A percentile compares a stretch with the other conserved stretches of the same genome.
Conservation (phyloP, 257 asterid genomes). For the Verbascum thapsus region DNA sequence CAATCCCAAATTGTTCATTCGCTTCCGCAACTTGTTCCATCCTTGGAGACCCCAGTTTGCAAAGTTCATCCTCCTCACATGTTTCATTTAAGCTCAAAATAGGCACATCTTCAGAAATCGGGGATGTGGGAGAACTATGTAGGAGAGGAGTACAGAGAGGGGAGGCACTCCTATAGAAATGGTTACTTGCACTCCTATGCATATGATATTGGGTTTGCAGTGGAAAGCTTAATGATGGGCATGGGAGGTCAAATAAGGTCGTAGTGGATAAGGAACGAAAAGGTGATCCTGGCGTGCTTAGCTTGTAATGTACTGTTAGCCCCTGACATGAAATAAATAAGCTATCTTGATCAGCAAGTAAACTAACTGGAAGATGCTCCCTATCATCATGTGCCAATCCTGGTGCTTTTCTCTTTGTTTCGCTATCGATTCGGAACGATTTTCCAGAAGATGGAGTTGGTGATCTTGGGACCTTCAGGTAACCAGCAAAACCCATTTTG, state of each 20-base stretch:
- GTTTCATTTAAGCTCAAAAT: slow-evolving; percentile 45
- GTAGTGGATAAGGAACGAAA: slow-evolving; percentile 53
- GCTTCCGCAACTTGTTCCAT: slow-evolving; percentile 43
- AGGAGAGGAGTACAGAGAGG: slow-evolving; percentile 59
- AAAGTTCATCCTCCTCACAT: slow-evolving; percentile 40
- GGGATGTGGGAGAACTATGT: slow-evolving; percentile 55
- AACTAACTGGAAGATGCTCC: slow-evolving; percentile 57
- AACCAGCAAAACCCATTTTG: slow-evolving; percentile 59
- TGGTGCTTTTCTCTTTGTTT: slow-evolving; percentile 47
- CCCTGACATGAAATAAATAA: slow-evolving; percentile 56
- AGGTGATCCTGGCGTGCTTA: slow-evolving; percentile 52
- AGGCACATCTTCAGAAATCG: slow-evolving; percentile 57
- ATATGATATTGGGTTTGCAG: slow-evolving; percentile 47
- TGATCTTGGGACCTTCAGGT: slow-evolving; percentile 66
- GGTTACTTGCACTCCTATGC: slow-evolving; percentile 59
- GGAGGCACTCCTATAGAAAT: slow-evolving; percentile 40
- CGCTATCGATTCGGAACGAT: slow-evolving; percentile 47
- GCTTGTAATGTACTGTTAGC: slow-evolving; percentile 63
- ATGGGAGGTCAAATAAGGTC: slow-evolving; percentile 46
- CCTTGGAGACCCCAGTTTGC: slow-evolving; percentile 41
- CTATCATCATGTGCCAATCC: slow-evolving; percentile 46
- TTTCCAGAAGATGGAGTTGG: slow-evolving; percentile 64
- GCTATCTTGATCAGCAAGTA: slow-evolving; percentile 69
- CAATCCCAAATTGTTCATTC: slow-evolving; percentile 59
- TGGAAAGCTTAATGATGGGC: slow-evolving; percentile 37